Base-by-base conservation (phyloP, 208 protist genomes). In the Leptomonas pyrrhocoris region DNA sequence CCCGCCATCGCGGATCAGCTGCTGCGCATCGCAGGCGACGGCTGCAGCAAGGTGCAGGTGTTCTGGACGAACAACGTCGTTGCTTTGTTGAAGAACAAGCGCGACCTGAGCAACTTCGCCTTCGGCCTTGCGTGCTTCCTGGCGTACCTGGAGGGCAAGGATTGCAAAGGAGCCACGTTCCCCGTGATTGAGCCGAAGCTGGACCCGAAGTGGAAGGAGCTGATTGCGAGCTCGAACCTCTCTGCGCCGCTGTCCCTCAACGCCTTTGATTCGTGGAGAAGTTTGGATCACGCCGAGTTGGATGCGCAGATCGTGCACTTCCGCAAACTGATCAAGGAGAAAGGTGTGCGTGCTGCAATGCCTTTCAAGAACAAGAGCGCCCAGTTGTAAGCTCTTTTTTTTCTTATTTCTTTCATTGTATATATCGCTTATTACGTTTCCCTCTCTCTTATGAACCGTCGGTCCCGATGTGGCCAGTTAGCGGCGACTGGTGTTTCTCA, bases 41-140 rank as follows among this genome's bases (percentile, higher is more conserved):
- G 78, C 63, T 73, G 71, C 68, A 83, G 73, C 72, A 83, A 83
- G 68, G 49, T 74, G 36, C 73, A 80, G 73, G 68, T 80, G 42
- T 77, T 84, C 55, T 84, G 79, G 73, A 66, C 73, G 6, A 74
- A 77, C 67, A 80, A 68, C 34, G 36, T 80, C 49, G 40, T 76
- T 25, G 73, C 64, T 2, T 19, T 74, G 11, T 46, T 76, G 25
- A 21, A 68, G 21, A 19, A 36, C 27, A 61, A 54, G 40, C 45
- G 59, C 21, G 58, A 51, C 25, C 7, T 77, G 49, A 59, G 77
- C 60, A 74, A 77, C 64, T 84, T 84, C 40, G 73, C 69, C 25
- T 84, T 80, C 46, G 73, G 48, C 3, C 28, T 76, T 15, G 68
- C 73, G 19, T 68, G 69, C 55, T 80, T 84, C 42, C 46, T 80